Evolutionary conservation across 1,284 basidiomycete species (phyloP).

Genomic region (Leccinum solheimii): DNA sequence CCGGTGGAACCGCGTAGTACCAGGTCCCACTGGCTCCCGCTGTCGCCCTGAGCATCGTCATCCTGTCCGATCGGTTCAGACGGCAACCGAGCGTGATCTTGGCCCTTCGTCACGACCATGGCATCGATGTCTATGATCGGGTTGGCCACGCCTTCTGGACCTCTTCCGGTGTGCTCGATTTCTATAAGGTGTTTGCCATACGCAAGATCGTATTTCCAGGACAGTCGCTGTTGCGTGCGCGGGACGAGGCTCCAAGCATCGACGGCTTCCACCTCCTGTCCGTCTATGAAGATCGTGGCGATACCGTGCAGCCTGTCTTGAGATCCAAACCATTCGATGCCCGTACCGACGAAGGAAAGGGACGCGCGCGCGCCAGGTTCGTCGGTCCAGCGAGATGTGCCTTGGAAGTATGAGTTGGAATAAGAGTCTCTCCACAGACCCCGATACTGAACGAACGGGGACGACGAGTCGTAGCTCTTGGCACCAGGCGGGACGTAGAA

Average conservation of each 20-base stretch:
- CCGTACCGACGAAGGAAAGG: constrained; percentile 66
- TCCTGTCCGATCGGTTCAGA: neutral
- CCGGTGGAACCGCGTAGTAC: constrained; percentile 22
- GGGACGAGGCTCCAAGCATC: constrained; percentile 47
- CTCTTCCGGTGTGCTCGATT: constrained; percentile 55
- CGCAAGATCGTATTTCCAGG: constrained; percentile 56
- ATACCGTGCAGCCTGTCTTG: constrained; percentile 54
- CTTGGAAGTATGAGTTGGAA: constrained; percentile 50
- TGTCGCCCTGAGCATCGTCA: neutral
- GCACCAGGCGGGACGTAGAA: constrained; percentile 74
- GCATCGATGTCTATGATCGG: constrained; percentile 60
- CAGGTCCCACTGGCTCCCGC: constrained; percentile 45
- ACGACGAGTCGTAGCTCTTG: constrained; percentile 66
- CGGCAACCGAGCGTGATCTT: constrained; percentile 8
- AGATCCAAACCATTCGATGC: constrained; percentile 76
- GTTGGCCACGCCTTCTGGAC: constrained; percentile 36
- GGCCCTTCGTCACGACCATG: constrained; percentile 58
- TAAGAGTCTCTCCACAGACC: constrained; percentile 58
- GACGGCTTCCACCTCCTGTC: constrained; percentile 43
- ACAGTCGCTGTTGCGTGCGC: constrained; percentile 61
- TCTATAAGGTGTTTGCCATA: constrained; percentile 60
- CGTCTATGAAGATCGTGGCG: constrained; percentile 60
- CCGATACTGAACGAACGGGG: constrained; percentile 59
- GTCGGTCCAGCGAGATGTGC: constrained; percentile 52
- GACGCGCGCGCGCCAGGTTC: constrained; percentile 51